phyloP scores from a whole-genome alignment of 1,284 basidiomycete species.

The Baeospora myosura region DNA sequence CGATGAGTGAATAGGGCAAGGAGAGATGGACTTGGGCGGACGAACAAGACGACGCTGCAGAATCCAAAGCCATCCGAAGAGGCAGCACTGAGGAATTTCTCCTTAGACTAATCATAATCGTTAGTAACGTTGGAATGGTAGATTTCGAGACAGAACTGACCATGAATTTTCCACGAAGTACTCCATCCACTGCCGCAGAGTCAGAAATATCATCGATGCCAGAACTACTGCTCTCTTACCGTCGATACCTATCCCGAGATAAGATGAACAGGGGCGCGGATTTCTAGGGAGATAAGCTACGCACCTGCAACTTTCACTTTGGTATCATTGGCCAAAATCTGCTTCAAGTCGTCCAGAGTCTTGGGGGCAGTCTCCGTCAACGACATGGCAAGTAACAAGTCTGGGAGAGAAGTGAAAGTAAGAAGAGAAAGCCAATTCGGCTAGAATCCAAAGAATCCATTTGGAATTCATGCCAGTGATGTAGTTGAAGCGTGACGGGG shows the following conservation, averaged over 20 bases:
- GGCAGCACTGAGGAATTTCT: constrained; percentile 86
- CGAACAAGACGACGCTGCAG: constrained; percentile 84
- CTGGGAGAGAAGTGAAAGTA: neutral
- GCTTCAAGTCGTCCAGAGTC: constrained; percentile 51
- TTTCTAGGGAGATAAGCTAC: constrained; percentile 17
- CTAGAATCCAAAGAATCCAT: neutral
- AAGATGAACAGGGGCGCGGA: neutral
- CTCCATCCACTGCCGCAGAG: constrained; percentile 69
- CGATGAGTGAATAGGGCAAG: constrained; percentile 3
- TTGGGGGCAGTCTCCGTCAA: constrained; percentile 39
- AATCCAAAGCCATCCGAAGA: constrained; percentile 84
- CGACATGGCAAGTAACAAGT: constrained; percentile 20
- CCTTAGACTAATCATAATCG: constrained; percentile 59
- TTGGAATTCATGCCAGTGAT: neutral
- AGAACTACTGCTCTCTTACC: constrained; percentile 32
- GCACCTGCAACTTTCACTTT: constrained; percentile 91
- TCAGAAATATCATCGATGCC: constrained; percentile 6
- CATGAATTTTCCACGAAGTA: constrained; percentile 92
- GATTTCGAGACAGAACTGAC: constrained; percentile 27
- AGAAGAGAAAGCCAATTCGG: neutral
- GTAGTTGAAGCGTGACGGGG: neutral
- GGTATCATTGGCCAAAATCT: constrained; percentile 54
- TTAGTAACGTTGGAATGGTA: constrained; percentile 1
- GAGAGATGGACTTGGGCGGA: constrained; percentile 5
- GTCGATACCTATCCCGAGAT: constrained; percentile 56